phyloP scores from a whole-genome alignment of 257 asterid species.

The Lavandula angustifolia region DNA sequence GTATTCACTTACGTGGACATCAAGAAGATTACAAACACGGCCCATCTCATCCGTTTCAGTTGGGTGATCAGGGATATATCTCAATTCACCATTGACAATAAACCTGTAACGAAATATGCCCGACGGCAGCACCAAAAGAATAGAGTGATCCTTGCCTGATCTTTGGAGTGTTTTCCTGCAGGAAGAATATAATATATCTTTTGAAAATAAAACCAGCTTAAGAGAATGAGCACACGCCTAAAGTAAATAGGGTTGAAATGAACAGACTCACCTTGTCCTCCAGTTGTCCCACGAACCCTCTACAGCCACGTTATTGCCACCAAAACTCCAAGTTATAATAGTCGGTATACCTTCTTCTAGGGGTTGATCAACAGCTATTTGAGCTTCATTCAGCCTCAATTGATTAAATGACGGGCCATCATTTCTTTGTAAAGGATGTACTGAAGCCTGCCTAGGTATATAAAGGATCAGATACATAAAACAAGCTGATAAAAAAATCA shows the following conservation, averaged over 20 bases:
- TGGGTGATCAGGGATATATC: constrained; percentile 77
- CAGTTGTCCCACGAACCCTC: constrained; percentile 99
- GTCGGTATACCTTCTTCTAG: constrained; percentile 53
- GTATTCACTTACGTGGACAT: constrained; percentile 67
- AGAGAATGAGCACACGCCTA: constrained; percentile 22
- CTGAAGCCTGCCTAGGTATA: constrained; percentile 61
- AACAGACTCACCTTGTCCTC: constrained; percentile 63
- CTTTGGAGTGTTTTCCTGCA: constrained; percentile 78
- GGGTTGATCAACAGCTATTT: constrained; percentile 39
- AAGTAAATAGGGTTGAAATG: constrained; percentile 25
- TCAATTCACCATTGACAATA: constrained; percentile 77
- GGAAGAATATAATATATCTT: constrained; percentile 21
- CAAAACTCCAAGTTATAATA: constrained; percentile 57
- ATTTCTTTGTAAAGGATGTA: constrained; percentile 56
- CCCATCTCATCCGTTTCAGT: constrained; percentile 68
- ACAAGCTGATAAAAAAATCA: constrained; percentile 21
- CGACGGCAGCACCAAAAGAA: constrained; percentile 78
- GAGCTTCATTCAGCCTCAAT: constrained; percentile 43
- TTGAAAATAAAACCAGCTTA: constrained; percentile 17
- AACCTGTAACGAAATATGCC: constrained; percentile 78
- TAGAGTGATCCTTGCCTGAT: constrained; percentile 84
- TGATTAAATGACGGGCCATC: constrained; percentile 47
- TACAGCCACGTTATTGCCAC: constrained; percentile 73
- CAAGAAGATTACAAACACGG: constrained; percentile 67
- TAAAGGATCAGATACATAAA: constrained; percentile 23